phyloP scores from a whole-genome alignment of 164 flowering plant genomes.

The Nelumbo lutea region DNA sequence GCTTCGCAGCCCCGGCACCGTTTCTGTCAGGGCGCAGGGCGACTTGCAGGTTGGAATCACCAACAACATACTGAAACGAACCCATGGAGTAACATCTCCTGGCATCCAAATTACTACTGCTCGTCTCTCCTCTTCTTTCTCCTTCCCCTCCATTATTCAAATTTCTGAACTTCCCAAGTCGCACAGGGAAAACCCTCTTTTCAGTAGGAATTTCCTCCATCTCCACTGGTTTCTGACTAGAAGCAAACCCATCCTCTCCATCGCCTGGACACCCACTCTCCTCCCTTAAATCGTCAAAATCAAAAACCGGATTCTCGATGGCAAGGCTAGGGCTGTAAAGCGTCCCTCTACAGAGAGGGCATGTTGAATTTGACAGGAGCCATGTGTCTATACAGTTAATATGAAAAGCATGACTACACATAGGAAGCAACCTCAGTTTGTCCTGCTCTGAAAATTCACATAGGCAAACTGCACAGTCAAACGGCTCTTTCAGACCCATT shows the following conservation, averaged over 20 bases:
- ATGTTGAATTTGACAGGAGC: constrained; percentile 83
- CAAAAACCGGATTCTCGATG: constrained; percentile 39
- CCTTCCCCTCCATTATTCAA: constrained; percentile 21
- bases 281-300: constrained; percentile 28
- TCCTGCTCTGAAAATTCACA: constrained; percentile 64
- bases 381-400: constrained; percentile 77
- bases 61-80: constrained; percentile 65
- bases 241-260: constrained; percentile 25
- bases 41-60: constrained; percentile 48
- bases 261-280: constrained; percentile 27
- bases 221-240: constrained; percentile 20
- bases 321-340: constrained; percentile 30
- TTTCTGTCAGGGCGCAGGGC: constrained; percentile 27
- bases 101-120: constrained; percentile 51
- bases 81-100: constrained; percentile 88
- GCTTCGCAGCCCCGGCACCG: constrained; percentile 16
- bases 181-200: constrained; percentile 55
- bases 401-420: constrained; percentile 83
- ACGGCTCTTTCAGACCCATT: constrained; percentile 64
- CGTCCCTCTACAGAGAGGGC: constrained; percentile 74
- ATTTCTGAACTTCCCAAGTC: constrained; percentile 75
- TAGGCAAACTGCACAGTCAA: constrained; percentile 88
- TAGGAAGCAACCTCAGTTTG: constrained; percentile 66
- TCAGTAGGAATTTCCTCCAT: constrained; percentile 27
- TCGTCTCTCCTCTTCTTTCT: constrained; percentile 13